Evolutionary conservation across 768 basidiomycete species (phyloP).

Genomic region (Auricularia auricula-judae): DNA sequence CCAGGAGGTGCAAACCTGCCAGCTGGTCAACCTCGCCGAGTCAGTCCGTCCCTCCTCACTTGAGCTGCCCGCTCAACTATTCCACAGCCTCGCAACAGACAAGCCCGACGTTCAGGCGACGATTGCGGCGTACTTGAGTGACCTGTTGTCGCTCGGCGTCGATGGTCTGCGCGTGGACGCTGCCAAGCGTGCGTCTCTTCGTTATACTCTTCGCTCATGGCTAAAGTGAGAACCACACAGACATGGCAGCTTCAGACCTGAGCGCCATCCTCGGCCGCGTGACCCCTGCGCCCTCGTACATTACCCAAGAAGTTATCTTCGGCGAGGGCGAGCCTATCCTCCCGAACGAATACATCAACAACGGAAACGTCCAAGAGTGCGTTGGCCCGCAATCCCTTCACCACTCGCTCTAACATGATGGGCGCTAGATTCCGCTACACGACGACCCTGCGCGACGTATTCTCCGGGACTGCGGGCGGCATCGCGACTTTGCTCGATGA

Average conservation of each 20-base stretch:
- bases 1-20: slow-evolving; percentile 42
- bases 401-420: not conserved
- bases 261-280: slow-evolving; percentile 40
- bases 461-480: slow-evolving; percentile 28
- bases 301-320: slow-evolving; percentile 47
- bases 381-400: slow-evolving; percentile 4
- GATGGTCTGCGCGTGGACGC: slow-evolving; percentile 50
- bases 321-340: slow-evolving; percentile 41
- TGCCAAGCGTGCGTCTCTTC: slow-evolving; percentile 41
- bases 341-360: slow-evolving; percentile 44
- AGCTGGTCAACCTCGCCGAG: slow-evolving; percentile 43
- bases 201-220: too few relatives aligned
- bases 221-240: slow-evolving; percentile 18
- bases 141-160: slow-evolving; percentile 48
- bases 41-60: slow-evolving; percentile 14
- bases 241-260: slow-evolving; percentile 43
- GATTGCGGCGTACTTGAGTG: slow-evolving; percentile 47
- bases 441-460: slow-evolving; percentile 38
- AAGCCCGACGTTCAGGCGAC: slow-evolving; percentile 44
- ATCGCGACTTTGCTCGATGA: slow-evolving; percentile 43
- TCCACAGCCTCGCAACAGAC: slow-evolving; percentile 38
- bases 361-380: slow-evolving; percentile 57
- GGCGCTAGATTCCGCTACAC: slow-evolving; percentile 45
- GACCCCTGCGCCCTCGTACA: slow-evolving; percentile 29
- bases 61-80: not conserved